These are phyloP conservation scores for Trichoderma virens DNA, from an alignment of 495 filamentous ascomycete species.

Conservation along the genomic window DNA sequence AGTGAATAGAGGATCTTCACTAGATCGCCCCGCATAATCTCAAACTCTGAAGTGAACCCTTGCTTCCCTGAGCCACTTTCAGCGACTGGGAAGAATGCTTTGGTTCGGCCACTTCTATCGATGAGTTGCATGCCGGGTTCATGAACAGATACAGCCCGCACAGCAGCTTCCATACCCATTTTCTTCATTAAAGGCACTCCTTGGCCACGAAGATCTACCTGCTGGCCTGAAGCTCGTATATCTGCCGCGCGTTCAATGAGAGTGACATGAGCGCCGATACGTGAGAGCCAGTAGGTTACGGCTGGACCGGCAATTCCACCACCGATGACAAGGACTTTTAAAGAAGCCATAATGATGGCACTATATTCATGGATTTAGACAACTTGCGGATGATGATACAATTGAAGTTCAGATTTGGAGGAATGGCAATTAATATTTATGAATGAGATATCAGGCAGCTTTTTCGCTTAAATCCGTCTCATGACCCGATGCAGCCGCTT, in stretches of 20 bases:
- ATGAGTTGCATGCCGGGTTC: slow-evolving; percentile 42
- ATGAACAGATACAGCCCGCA: slow-evolving; percentile 30
- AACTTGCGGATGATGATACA: background rate
- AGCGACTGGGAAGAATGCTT: slow-evolving; percentile 34
- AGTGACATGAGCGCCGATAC: slow-evolving; percentile 40
- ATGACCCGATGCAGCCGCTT: too few species aligned
- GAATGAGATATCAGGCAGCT: too few species aligned
- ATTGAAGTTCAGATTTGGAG: background rate
- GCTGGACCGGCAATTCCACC: slow-evolving; percentile 37
- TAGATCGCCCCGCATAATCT: slow-evolving; percentile 49
- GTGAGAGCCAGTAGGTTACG: slow-evolving; percentile 45
- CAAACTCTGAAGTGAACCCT: slow-evolving; percentile 44
- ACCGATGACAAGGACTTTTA: slow-evolving; percentile 23
- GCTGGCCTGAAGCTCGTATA: slow-evolving; percentile 41
- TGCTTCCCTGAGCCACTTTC: slow-evolving; percentile 34
- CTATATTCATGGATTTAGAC: background rate
- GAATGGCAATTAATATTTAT: too few species aligned
- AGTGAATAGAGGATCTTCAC: slow-evolving; percentile 37
- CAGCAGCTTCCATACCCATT: slow-evolving; percentile 41
- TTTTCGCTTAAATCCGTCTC: too few species aligned
- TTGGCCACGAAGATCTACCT: slow-evolving; percentile 43
- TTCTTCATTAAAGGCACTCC: slow-evolving; percentile 42
- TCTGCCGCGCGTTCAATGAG: slow-evolving; percentile 43
- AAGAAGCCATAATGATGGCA: background rate
- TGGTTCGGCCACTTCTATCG: slow-evolving; percentile 24